Evolutionary conservation across 306 rosid genomes (phyloP).

Genomic region (Morella rubra): DNA sequence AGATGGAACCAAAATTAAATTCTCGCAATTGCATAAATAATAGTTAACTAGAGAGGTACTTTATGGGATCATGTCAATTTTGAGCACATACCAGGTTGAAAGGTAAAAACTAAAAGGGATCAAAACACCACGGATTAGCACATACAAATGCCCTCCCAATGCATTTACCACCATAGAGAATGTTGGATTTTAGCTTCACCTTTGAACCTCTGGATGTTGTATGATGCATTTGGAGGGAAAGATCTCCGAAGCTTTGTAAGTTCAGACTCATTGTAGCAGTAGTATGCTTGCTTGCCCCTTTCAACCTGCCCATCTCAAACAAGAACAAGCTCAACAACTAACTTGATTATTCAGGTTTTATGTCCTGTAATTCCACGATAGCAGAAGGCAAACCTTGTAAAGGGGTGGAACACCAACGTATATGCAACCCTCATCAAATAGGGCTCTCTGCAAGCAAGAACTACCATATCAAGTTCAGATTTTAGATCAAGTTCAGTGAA

Average conservation of each 20-base stretch:
- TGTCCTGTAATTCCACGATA: slow-evolving; percentile 15
- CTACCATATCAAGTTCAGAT: slow-evolving; percentile 37
- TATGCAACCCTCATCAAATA: slow-evolving; percentile 91
- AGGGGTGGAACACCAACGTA: slow-evolving; percentile 97
- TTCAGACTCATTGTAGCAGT: slow-evolving; percentile 80
- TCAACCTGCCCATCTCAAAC: slow-evolving; percentile 54
- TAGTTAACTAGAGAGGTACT: neutral
- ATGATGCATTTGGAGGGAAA: slow-evolving; percentile 78
- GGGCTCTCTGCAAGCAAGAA: slow-evolving; percentile 73
- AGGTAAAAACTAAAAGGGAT: neutral
- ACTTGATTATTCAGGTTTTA: slow-evolving; percentile 23
- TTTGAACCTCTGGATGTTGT: slow-evolving; percentile 91
- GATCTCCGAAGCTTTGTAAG: slow-evolving; percentile 58
- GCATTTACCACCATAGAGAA: neutral
- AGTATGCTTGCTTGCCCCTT: slow-evolving; percentile 79
- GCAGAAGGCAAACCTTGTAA: slow-evolving; percentile 67
- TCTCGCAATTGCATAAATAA: neutral
- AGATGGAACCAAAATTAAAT: neutral
- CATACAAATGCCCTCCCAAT: neutral
- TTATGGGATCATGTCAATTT: neutral
- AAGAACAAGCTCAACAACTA: slow-evolving; percentile 26
- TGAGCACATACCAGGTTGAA: slow-evolving; percentile 2
- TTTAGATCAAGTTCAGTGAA: slow-evolving; percentile 21
- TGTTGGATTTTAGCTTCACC: slow-evolving; percentile 42
- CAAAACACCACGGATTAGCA: neutral